Evolutionary conservation across 208 protist genomes (phyloP).

Genomic region (Crithidia acanthocephali): DNA sequence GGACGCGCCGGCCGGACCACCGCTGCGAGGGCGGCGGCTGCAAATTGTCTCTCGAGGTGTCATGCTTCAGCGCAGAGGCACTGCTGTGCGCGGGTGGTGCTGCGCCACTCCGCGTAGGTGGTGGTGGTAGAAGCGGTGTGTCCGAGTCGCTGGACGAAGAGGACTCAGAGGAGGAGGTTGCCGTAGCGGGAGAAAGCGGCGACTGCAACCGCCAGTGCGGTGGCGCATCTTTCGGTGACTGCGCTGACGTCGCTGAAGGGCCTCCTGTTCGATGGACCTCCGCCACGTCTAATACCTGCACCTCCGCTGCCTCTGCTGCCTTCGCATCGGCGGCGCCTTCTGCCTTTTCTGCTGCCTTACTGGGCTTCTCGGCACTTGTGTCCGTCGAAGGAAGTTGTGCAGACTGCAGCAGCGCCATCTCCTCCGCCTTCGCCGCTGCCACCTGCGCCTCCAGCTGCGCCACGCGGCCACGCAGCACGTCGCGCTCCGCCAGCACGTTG

Average conservation of each 20-base stretch:
- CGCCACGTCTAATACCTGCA: too few relatives aligned
- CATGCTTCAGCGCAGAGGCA: neutral
- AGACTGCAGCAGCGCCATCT: slow-evolving; percentile 17
- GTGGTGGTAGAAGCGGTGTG: neutral
- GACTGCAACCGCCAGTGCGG: neutral
- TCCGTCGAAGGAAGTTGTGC: neutral
- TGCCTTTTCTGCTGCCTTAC: neutral
- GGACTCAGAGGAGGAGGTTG: neutral
- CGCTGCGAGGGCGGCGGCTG: neutral
- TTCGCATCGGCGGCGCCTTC: neutral
- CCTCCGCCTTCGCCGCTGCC: slow-evolving; percentile 23
- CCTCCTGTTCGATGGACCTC: too few relatives aligned
- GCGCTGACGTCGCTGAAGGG: too few relatives aligned
- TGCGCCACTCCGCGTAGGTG: neutral
- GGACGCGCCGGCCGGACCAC: slow-evolving; percentile 23
- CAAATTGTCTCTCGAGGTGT: too few relatives aligned
- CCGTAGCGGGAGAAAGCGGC: neutral
- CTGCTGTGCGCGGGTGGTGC: too few relatives aligned
- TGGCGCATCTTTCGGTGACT: too few relatives aligned
- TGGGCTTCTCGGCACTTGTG: neutral
- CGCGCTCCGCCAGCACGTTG: slow-evolving; percentile 15
- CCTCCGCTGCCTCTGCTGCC: too few relatives aligned
- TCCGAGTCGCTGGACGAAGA: slow-evolving; percentile 10
- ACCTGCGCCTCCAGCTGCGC: slow-evolving; percentile 28
- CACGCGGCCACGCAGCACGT: slow-evolving; percentile 25